Base-by-base conservation (phyloP, 2,329 filamentous ascomycete genomes). In the Fusarium nelsonii region DNA sequence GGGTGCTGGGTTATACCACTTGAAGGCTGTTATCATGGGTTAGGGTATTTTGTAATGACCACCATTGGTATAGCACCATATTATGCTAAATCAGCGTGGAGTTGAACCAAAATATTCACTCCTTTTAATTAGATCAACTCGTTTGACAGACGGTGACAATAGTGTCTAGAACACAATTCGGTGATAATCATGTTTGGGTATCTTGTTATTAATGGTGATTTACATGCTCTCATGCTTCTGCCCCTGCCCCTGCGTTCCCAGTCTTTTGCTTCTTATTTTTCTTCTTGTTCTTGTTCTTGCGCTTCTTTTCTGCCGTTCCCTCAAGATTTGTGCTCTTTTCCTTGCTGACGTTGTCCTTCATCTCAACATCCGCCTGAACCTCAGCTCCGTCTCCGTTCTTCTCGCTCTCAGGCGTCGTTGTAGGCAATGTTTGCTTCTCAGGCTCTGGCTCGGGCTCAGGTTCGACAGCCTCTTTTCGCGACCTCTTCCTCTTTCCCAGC, bases 401-500 rank as follows among this genome's bases (percentile, higher is more conserved):
- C 16, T 37, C 45, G 3, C 26, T 30, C 20, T 64, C 64, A n/a
- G 54, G 8, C 8, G 20, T 40, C n/a, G 14, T 18, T 23, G 20
- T 14, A 39, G 50, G 43, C 9, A 28, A 15, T 8, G 15, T 10
- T 10, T 20, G 53, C n/a, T 23, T n/a, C n/a, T 14, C 41, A 34
- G 16, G 6, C n/a, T 39, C 23, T 6, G 18, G 10, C 15, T 33
- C 43, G 4, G 20, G 28, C 18, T 64, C 63, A 46, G 43, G 30
- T 34, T 61, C 58, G 40, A 10, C 57, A 46, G 12, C 59, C 49
- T 70, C 69, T 50, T 63, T 71, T 41, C 63, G 68, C 30, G 71
- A 68, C 66, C 77, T 75, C 73, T 82, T 82, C 58, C 76, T 75
- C 72, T 77, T 80, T 3, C 80, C 81, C 4, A 82, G 44, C 46